Percentiles rank a stretch among this genome's conserved stretches.
These are phyloP conservation scores for Acacia pycnantha DNA, from an alignment of 331 rosid species.

Conservation along the genomic window DNA sequence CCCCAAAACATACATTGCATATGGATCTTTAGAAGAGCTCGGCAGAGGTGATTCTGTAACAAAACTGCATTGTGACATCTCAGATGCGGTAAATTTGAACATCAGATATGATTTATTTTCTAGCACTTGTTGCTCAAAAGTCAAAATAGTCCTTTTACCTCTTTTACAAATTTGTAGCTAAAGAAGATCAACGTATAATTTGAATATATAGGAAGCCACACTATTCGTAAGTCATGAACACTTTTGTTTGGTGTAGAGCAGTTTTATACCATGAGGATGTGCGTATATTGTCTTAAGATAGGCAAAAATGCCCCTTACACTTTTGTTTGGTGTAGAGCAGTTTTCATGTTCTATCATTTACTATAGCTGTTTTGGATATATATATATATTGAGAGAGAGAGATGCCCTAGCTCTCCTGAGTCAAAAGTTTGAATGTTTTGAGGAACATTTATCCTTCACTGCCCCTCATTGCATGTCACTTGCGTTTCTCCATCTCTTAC, in stretches of 20 bases:
- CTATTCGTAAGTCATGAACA: neutral
- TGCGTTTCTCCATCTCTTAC: neutral
- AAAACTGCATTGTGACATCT: slow-evolving; percentile 67
- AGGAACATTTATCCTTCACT: slow-evolving; percentile 1
- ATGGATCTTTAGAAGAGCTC: slow-evolving; percentile 59
- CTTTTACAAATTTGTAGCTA: neutral
- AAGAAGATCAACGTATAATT: neutral
- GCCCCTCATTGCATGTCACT: neutral
- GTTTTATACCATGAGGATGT: neutral
- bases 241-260: neutral
- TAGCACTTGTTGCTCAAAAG: neutral
- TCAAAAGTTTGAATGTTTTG: neutral
- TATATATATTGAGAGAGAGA: neutral
- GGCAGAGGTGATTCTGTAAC: slow-evolving; percentile 71
- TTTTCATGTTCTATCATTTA: neutral
- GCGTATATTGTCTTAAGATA: neutral
- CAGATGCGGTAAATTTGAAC: slow-evolving; percentile 58
- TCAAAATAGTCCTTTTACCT: neutral
- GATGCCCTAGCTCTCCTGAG: neutral
- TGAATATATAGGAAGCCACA: neutral
- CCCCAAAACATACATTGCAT: slow-evolving; percentile 68
- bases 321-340: too few species aligned
- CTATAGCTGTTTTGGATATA: neutral
- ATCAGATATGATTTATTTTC: slow-evolving; percentile 13
- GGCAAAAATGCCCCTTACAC: too few species aligned